phyloP scores from a whole-genome alignment of 2,329 filamentous ascomycete species.

The Curvularia lunata region DNA sequence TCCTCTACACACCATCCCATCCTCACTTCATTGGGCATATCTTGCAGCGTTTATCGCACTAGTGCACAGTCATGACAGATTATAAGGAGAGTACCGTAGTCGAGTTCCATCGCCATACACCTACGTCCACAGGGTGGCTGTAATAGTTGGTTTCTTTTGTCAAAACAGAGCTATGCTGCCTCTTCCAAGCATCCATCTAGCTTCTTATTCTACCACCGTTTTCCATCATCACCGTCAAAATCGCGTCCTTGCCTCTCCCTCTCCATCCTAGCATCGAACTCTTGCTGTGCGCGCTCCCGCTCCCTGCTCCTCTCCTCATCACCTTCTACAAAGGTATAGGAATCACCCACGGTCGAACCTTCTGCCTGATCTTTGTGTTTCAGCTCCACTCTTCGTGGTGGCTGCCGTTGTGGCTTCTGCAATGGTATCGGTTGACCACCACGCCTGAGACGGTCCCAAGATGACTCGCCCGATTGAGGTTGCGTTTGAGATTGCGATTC shows the following conservation, averaged over 20 bases:
- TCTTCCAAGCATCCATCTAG: not conserved
- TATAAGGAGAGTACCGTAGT: not conserved
- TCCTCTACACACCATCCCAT: too few species aligned
- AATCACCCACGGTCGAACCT: slow-evolving; percentile 49
- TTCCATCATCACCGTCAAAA: slow-evolving; percentile 43
- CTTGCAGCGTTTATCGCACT: not conserved
- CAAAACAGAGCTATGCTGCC: not conserved
- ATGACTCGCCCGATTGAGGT: slow-evolving; percentile 43
- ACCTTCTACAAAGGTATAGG: slow-evolving; percentile 53
- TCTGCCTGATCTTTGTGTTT: slow-evolving; percentile 36
- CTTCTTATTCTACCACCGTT: slow-evolving; percentile 35
- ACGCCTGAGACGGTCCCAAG: slow-evolving; percentile 55
- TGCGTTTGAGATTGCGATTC: slow-evolving; percentile 20
- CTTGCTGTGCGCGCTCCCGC: slow-evolving; percentile 55
- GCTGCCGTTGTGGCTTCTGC: slow-evolving; percentile 21
- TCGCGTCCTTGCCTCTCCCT: slow-evolving; percentile 56
- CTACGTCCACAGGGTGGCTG: not conserved
- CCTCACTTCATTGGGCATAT: not conserved
- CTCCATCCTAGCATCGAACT: slow-evolving; percentile 59
- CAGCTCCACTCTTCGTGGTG: slow-evolving; percentile 23
- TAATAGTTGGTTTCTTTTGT: not conserved
- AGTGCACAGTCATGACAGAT: not conserved
- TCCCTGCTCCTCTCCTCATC: slow-evolving; percentile 54
- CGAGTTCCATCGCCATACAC: not conserved
- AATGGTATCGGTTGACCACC: slow-evolving; percentile 31